phyloP scores from a whole-genome alignment of 176 grass and related monocot species.

The Thalia dealbata region DNA sequence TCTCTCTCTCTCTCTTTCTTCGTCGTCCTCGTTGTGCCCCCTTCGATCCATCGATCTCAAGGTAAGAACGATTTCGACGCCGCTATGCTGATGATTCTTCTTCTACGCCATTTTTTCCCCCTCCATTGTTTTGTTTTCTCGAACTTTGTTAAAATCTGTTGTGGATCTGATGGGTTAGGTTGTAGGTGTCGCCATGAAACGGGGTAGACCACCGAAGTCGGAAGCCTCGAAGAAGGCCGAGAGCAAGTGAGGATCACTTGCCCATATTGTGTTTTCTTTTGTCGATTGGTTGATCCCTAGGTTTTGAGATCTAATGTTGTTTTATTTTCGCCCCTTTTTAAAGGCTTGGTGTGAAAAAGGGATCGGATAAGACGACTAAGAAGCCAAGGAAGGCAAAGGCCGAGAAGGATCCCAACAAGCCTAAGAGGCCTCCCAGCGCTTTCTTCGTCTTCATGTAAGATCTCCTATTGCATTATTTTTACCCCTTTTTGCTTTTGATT shows the following conservation, averaged over 20 bases:
- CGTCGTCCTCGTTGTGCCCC: neutral
- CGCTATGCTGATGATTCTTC: neutral
- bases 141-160: neutral
- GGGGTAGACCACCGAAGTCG: neutral
- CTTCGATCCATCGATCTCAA: neutral
- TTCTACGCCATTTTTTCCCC: neutral
- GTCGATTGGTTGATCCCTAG: neutral
- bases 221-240: constrained; percentile 4
- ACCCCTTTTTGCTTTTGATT: neutral
- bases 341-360: constrained; percentile 4
- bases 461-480: neutral
- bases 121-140: neutral
- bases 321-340: neutral
- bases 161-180: neutral
- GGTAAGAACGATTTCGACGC: neutral
- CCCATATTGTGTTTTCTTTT: neutral
- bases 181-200: constrained; percentile 1
- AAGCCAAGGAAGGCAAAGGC: constrained; percentile 5
- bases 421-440: constrained; percentile 25
- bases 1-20: neutral
- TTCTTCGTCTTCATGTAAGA: constrained; percentile 25
- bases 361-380: neutral
- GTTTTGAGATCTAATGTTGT: neutral
- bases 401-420: constrained; percentile 25
- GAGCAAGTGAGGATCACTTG: neutral